Percentiles rank a stretch among this genome's conserved stretches.
phyloP scores from a whole-genome alignment of 345 rosid genomes.

The Lumnitzera racemosa region DNA sequence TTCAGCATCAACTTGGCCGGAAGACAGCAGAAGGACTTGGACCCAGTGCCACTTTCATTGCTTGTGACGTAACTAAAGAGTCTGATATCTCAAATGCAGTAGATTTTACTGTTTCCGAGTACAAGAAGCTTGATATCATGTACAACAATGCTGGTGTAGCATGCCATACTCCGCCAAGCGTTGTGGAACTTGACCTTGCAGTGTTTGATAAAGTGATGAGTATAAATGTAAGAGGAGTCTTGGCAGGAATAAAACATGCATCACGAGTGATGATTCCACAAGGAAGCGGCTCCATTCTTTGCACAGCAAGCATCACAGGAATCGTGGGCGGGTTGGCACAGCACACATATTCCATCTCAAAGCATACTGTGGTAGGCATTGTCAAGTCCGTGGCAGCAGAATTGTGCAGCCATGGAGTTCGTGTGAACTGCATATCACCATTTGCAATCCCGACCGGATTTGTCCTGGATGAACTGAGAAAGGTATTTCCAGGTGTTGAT shows the following conservation, averaged over 20 bases:
- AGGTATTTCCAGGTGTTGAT: conserved; percentile 30
- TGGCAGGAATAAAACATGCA: conserved; percentile 72
- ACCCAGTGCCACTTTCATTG: conserved; percentile 39
- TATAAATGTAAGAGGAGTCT: conserved; percentile 65
- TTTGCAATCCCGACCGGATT: conserved; percentile 63
- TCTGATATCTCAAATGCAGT: conserved; percentile 58
- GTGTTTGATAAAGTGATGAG: conserved; percentile 53
- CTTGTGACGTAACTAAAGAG: conserved; percentile 72
- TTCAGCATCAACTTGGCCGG: conserved; percentile 45
- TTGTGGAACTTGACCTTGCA: conserved; percentile 59
- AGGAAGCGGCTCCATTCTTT: conserved; percentile 53
- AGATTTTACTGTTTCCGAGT: conserved; percentile 44
- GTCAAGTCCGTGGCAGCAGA: conserved; percentile 67
- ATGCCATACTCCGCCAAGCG: conserved; percentile 50
- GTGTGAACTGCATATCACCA: conserved; percentile 81
- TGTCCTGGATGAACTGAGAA: conserved; percentile 48
- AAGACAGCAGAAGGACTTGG: conserved; percentile 56
- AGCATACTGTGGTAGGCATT: conserved; percentile 46
- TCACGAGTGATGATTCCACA: conserved; percentile 76
- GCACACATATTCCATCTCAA: conserved; percentile 59
- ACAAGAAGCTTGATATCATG: conserved; percentile 62
- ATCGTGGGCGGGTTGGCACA: conserved; percentile 63
- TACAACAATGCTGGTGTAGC: conserved; percentile 80
- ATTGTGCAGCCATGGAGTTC: conserved; percentile 49
- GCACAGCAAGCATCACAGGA: conserved; percentile 69